Evolutionary conservation across 192 early-diverging fungal species (phyloP), one percentile per base, ranked within the genome.

Genomic region (Pilobolus umbonatus): DNA sequence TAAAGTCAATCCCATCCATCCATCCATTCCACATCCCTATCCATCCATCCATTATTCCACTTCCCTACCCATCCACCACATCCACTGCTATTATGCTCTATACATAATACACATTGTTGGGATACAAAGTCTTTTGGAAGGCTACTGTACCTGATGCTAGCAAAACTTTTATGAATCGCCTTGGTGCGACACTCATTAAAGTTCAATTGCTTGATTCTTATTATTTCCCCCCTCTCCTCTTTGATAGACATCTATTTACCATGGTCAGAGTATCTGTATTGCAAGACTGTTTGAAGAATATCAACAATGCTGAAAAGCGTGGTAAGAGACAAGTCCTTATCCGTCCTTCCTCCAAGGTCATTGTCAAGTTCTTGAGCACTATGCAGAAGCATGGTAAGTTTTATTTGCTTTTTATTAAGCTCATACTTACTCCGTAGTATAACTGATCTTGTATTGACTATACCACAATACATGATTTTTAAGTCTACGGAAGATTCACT

Each of bases 241-340:
- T 25, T 22, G 19, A 26, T 38, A 42, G 39, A 54, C 21, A 30
- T 45, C 48, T 24, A 48, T 35, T 59, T 22, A 88, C 81, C 76
- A 96, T 95, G 93, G 92, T 96, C 79, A 87, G 92, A 81, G 87
- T 96, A 64, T 96, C 94, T 68, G 94, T 98, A 58, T 81, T 82
- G 79, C 88, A 88, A 86, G 93, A 96, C 80, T 94, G 91, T 82
- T 88, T 98, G 66, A 96, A 96, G 86, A 89, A 83, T 82, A 96
- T 98, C 80, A 88, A 87, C 88, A 98, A 98, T 75, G 96, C 96
- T 67, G 96, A 98, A 88, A 91, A 90, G 75, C 86, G 84, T 74
- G 96, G 96, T 55, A 96, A 95, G 88, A 91, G 94, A 73, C 96
- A 98, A 82, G 94, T 96, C 42, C 74, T 96, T 66, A 78, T 98